These are phyloP conservation scores for Cyclotella sp. DNA, from an alignment of 108 stramenopile genomes.

Conservation along the genomic window DNA sequence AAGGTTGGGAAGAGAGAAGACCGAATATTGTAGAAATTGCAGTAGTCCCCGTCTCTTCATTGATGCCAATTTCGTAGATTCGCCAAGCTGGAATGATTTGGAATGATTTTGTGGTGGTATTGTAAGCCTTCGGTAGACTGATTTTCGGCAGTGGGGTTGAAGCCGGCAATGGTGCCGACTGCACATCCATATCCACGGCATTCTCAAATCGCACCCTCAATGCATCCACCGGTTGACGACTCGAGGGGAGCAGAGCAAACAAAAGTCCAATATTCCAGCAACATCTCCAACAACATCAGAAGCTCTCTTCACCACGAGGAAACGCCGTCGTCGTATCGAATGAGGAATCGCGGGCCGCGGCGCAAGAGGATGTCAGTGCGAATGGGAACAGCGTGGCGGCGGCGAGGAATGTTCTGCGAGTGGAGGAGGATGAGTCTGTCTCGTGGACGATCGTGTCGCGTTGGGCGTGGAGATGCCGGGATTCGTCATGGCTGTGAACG, in stretches of 20 bases:
- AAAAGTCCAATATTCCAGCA: slow-evolving; percentile 61
- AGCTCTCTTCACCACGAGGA: slow-evolving; percentile 66
- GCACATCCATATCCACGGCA: not conserved
- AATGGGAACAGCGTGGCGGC: slow-evolving; percentile 74
- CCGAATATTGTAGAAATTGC: slow-evolving; percentile 73
- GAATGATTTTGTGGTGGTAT: slow-evolving; percentile 31
- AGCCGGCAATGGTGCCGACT: not conserved
- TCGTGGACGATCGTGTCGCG: no score
- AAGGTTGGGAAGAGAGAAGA: slow-evolving; percentile 60
- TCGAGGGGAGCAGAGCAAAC: slow-evolving; percentile 71
- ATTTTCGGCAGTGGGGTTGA: slow-evolving; percentile 16
- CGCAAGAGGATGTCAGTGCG: no score
- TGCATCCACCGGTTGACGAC: slow-evolving; percentile 63
- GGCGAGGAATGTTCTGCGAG: slow-evolving; percentile 31
- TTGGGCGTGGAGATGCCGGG: no score
- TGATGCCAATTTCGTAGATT: slow-evolving; percentile 58
- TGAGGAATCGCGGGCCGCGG: slow-evolving; percentile 77
- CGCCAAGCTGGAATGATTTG: slow-evolving; percentile 52
- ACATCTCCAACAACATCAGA: slow-evolving; percentile 14
- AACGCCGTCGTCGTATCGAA: slow-evolving; percentile 71
- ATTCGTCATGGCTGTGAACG: not conserved
- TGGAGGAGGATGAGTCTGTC: no score
- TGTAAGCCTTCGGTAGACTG: slow-evolving; percentile 21
- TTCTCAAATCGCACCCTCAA: slow-evolving; percentile 21
- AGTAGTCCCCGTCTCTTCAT: slow-evolving; percentile 57